These are phyloP conservation scores for Pleurostoma richardsiae DNA, from an alignment of 2,329 filamentous ascomycete genomes.

Conservation along the genomic window DNA sequence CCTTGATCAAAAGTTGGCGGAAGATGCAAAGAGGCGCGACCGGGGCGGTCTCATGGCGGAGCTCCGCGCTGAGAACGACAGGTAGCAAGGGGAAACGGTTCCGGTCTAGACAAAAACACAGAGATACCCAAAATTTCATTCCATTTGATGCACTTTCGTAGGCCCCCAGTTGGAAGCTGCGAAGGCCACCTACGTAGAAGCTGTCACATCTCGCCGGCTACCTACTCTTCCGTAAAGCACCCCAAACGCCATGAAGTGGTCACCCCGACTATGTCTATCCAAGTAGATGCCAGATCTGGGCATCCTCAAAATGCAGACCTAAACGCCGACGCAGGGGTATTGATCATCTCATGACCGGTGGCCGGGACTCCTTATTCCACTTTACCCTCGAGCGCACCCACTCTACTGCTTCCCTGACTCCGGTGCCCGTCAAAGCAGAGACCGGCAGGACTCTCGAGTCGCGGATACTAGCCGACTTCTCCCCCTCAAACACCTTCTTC, in stretches of 20 bases:
- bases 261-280: neutral
- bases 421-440: constrained; percentile 81
- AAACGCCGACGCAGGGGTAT: no score
- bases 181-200: no score
- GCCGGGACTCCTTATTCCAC: constrained; percentile 93
- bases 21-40: constrained; percentile 74
- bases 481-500: constrained; percentile 90
- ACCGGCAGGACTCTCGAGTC: constrained; percentile 90
- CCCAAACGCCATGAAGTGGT: no score
- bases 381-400: constrained; percentile 89
- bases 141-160: neutral
- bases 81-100: constrained; percentile 39
- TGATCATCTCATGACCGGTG: constrained; percentile 82
- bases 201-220: no score
- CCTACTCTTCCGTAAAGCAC: no score
- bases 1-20: constrained; percentile 67
- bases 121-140: constrained; percentile 26
- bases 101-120: constrained; percentile 13
- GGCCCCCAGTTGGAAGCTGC: no score
- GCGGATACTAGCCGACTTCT: constrained; percentile 78
- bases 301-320: neutral
- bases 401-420: constrained; percentile 92
- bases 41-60: constrained; percentile 76
- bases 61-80: constrained; percentile 77
- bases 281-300: constrained; percentile 2